phyloP scores from a whole-genome alignment of 176 grass and related monocot genomes.

The Bothriochloa decipiens region DNA sequence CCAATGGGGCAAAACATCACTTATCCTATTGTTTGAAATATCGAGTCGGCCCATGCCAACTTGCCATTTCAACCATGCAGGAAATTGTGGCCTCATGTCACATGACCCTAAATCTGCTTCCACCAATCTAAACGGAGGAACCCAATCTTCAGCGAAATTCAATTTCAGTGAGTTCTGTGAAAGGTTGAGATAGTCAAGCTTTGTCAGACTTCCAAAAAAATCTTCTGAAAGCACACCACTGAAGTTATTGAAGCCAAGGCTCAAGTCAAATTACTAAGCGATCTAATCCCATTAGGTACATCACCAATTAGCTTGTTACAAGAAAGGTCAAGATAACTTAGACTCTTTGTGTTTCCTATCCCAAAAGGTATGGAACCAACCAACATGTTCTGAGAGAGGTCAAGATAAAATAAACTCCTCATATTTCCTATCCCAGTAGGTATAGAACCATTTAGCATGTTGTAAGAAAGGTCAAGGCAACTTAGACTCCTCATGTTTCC shows the following conservation, averaged over 20 bases:
- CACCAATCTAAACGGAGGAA: neutral
- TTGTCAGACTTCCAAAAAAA: slow-evolving; percentile 22
- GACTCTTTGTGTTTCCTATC: slow-evolving; percentile 19
- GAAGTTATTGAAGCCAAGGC: slow-evolving; percentile 32
- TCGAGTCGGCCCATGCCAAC: neutral
- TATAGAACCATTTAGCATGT: slow-evolving; percentile 36
- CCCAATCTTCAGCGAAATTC: neutral
- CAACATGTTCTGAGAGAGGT: slow-evolving; percentile 22
- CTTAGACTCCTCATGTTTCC: neutral
- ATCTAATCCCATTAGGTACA: slow-evolving; percentile 39
- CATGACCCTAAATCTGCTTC: neutral
- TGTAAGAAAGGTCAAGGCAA: slow-evolving; percentile 30
- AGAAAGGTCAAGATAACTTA: slow-evolving; percentile 18
- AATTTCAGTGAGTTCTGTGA: slow-evolving; percentile 34
- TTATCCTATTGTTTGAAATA: slow-evolving; percentile 52
- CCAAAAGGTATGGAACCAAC: slow-evolving; percentile 27
- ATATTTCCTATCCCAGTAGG: neutral
- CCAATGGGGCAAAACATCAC: slow-evolving; percentile 54
- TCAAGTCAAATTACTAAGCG: slow-evolving; percentile 32
- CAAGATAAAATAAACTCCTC: neutral
- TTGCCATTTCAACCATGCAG: slow-evolving; percentile 25
- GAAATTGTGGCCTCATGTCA: neutral
- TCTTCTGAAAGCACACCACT: slow-evolving; percentile 25
- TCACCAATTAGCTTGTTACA: slow-evolving; percentile 36
- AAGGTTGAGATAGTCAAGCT: slow-evolving; percentile 31